These are phyloP conservation scores for Serendipita vermifera DNA, from an alignment of 768 basidiomycete genomes.

Conservation along the genomic window DNA sequence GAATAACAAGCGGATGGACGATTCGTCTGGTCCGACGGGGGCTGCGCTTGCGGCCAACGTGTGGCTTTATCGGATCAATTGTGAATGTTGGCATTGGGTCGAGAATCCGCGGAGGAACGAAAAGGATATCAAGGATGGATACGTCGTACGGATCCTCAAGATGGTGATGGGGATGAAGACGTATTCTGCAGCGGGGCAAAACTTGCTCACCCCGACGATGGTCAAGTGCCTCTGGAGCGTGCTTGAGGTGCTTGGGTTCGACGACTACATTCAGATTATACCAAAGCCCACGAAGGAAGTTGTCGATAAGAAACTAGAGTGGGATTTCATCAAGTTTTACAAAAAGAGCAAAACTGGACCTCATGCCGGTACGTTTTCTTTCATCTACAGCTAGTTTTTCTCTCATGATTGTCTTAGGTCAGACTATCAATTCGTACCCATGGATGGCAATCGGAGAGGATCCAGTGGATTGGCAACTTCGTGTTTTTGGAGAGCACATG, in stretches of 20 bases:
- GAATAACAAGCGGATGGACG: slow-evolving; percentile 33
- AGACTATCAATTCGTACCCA: slow-evolving; percentile 15
- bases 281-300: slow-evolving; percentile 17
- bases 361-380: slow-evolving; percentile 27
- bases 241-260: slow-evolving; percentile 37
- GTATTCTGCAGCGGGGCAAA: slow-evolving; percentile 20
- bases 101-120: slow-evolving; percentile 30
- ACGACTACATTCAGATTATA: slow-evolving; percentile 23
- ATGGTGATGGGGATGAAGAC: slow-evolving; percentile 32
- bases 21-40: slow-evolving; percentile 19
- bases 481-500: slow-evolving; percentile 60
- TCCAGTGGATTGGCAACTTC: slow-evolving; percentile 52
- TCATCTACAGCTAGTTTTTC: slow-evolving; percentile 29
- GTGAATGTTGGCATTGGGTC: slow-evolving; percentile 42
- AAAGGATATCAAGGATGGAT: slow-evolving; percentile 31
- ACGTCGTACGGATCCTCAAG: slow-evolving; percentile 35
- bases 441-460: slow-evolving; percentile 32
- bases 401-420: slow-evolving; percentile 12
- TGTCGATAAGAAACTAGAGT: slow-evolving; percentile 26
- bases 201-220: slow-evolving; percentile 26
- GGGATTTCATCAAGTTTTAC: slow-evolving; percentile 45
- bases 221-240: slow-evolving; percentile 29
- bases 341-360: slow-evolving; percentile 28
- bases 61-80: slow-evolving; percentile 39
- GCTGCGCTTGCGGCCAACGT: slow-evolving; percentile 38